Evolutionary conservation across 1,284 basidiomycete species (phyloP), one percentile per base, ranked within the genome.

Genomic region (Ganoderma lucidum): DNA sequence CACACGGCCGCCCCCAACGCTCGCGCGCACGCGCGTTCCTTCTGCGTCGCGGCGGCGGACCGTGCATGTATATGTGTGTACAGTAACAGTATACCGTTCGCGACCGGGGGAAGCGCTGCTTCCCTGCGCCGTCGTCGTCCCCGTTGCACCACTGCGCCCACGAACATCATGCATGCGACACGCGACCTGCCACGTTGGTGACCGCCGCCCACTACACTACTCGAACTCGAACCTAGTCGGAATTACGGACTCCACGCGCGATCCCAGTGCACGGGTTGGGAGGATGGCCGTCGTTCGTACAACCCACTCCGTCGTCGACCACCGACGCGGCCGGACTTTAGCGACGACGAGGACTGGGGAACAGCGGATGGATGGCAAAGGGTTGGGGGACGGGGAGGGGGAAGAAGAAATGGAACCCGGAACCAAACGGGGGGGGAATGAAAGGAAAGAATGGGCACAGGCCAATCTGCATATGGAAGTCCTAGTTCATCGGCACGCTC

Each of bases 31-130:
- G 35, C 64, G 60, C 45, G 41, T 63, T 53, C 63, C 62, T 62
- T 37, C 56, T 62, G 39, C 41, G 56, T 63, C 65, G 63, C 63
- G 67, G 37, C 55, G 44, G 59, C 62, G 35, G 58, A 65, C 48
- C 66, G 42, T 61, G 62, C 67, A 62, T 61, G 15, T 17, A 61
- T 61, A 39, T 56, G 32, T 62, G 64, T 63, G 62, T 62, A 41
- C 68, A 66, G 45, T 41, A 66, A 19, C 58, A 58, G 64, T 71
- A 67, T 67, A 70, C 63, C 68, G 66, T 78, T 71, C 70, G 65
- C 75, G 76, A 75, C 77, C 77, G 44, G 77, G 77, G 76, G 78
- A 80, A 83, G 81, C 76, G 77, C 82, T 78, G 83, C 81, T 80
- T 79, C 79, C 79, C 77, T 76, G 74, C 80, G 75, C 76, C 74